phyloP scores from a whole-genome alignment of 805 yeast species.

The Sugiyamaella lignohabitans region DNA sequence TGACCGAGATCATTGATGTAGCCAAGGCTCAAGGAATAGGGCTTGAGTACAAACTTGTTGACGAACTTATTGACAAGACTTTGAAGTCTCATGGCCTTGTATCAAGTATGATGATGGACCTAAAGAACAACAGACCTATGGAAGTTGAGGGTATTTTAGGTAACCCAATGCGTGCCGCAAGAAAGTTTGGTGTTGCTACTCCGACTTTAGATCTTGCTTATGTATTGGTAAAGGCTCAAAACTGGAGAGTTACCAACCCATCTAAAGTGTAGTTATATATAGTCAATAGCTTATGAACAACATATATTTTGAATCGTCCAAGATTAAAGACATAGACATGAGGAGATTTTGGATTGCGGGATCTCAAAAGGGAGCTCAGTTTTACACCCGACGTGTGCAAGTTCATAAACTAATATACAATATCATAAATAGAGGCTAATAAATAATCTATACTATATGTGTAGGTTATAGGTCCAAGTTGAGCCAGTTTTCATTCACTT shows the following conservation, averaged over 20 bases:
- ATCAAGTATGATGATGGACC: conserved; percentile 69
- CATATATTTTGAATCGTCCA: background rate
- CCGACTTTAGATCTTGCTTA: conserved; percentile 57
- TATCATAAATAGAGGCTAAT: too few relatives aligned
- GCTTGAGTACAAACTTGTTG: conserved; percentile 8
- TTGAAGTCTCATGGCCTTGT: conserved; percentile 17
- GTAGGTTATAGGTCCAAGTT: too few relatives aligned
- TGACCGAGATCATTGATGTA: conserved; percentile 56
- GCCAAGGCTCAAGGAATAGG: conserved; percentile 63
- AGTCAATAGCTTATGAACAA: background rate
- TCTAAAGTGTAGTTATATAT: conserved; percentile 8
- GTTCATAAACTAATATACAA: too few relatives aligned
- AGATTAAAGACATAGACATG: background rate
- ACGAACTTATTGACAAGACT: conserved; percentile 14
- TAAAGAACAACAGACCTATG: conserved; percentile 52
- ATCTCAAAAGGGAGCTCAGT: too few relatives aligned
- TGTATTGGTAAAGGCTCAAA: conserved; percentile 40
- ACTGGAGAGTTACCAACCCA: conserved; percentile 11
- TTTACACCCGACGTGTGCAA: too few relatives aligned
- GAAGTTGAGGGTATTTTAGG: conserved; percentile 70
- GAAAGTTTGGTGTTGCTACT: conserved; percentile 40
- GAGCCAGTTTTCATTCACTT: too few relatives aligned
- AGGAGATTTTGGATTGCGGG: background rate
- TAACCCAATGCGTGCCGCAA: conserved; percentile 47
- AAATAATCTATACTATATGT: too few relatives aligned